Conservation (phyloP, 1,139 yeast genomes). For the Candida labiduridarum region DNA sequence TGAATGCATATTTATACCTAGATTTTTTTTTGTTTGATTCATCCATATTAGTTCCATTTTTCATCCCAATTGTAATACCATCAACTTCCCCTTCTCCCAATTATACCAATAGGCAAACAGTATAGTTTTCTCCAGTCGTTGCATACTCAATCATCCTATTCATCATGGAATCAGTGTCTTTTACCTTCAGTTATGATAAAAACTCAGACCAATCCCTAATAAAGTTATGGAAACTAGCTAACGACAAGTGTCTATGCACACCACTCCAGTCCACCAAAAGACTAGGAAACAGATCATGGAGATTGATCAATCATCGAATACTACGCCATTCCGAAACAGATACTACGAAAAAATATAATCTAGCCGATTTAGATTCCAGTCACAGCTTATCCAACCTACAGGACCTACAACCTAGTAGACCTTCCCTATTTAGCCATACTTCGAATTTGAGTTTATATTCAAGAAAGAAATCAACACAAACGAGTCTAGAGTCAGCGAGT, state of each 20-base stretch:
- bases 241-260: constrained; percentile 4
- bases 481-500: constrained; percentile 15
- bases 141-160: neutral
- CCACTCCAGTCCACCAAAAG: constrained; percentile 18
- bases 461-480: constrained; percentile 13
- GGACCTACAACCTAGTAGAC: constrained; percentile 17
- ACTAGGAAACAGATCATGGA: constrained; percentile 31
- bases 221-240: constrained; percentile 24
- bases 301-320: constrained; percentile 22
- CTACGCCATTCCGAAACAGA: neutral
- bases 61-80: neutral
- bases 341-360: neutral
- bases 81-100: neutral
- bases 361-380: constrained; percentile 1
- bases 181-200: constrained; percentile 15
- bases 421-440: constrained; percentile 17
- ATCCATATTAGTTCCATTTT: neutral
- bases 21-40: neutral
- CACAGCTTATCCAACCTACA: constrained; percentile 11
- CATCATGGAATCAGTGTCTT: constrained; percentile 3
- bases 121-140: no score
- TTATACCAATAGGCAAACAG: neutral
- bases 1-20: constrained; percentile 1
- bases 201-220: constrained; percentile 18
- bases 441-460: constrained; percentile 14